Evolutionary conservation across 768 basidiomycete species (phyloP), one percentile per base, ranked within the genome.

Genomic region (Grammothele lineata): DNA sequence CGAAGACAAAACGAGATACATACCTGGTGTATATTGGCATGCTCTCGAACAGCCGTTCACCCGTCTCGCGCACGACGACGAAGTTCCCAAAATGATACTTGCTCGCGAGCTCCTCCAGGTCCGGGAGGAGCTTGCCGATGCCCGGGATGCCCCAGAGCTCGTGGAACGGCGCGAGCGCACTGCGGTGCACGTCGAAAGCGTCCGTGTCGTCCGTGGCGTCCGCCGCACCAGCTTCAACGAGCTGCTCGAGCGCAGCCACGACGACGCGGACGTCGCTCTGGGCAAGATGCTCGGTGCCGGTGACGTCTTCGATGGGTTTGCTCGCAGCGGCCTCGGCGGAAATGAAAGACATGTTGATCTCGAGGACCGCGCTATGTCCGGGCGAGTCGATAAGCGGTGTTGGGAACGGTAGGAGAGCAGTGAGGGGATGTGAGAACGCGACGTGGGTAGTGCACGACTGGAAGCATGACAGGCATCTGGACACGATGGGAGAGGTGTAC

Each of bases 21-120:
- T 17, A 51, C 50, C 71, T 40, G 11, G 43, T 40, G 12, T 56
- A 51, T 3, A 48, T 45, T 2, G 47, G 45, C 48, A 57, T 51
- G 24, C 50, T 51, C 34, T 55, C 47, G 32, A 56, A 39, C 43
- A 44, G 45, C 23, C 44, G 39, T 40, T 49, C 48, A 1, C 47
- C 46, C 0, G 39, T 47, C 5, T 15, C 15, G 8, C 81, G 68
- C 24, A 77, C 62, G 18, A 70, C 58, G 23, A 82, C 79, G 57
- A 66, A 84, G 57, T 84, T 84, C 3, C 81, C 81, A 40, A 76
- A 65, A 46, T 84, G 81, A 50, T 76, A 75, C 23, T 70, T 63
- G 5, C 60, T 55, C 3, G 79, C 80, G 19, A 81, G 63, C 45
- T 70, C 69, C 62, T 83, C 72, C 34, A 83, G 67, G 17, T 78